phyloP scores from a whole-genome alignment of 2,329 filamentous ascomycete genomes.

The Fusarium poae region DNA sequence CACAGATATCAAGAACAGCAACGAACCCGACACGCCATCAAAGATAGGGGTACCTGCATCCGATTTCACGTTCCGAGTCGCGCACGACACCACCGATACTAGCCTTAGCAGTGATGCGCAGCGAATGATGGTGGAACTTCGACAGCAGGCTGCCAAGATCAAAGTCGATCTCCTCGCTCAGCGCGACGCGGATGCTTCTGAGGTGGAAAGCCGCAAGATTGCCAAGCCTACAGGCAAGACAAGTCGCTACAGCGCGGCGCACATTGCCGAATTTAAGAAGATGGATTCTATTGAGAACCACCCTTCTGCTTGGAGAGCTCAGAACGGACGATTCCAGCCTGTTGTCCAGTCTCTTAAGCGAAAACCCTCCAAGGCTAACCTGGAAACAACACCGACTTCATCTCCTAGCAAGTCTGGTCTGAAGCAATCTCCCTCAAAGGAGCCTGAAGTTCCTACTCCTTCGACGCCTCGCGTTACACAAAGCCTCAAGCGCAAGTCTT shows the following conservation, averaged over 20 bases:
- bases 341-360: conserved; percentile 55
- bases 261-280: conserved; percentile 92
- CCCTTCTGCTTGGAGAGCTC: conserved; percentile 79
- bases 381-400: conserved; percentile 53
- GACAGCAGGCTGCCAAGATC: conserved; percentile 78
- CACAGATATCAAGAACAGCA: conserved; percentile 72
- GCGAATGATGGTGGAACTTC: conserved; percentile 74
- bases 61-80: conserved; percentile 77
- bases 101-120: conserved; percentile 72
- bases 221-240: conserved; percentile 83
- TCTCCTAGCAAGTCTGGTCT: conserved; percentile 55
- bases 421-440: conserved; percentile 69
- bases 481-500: conserved; percentile 51
- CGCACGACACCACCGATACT: conserved; percentile 63
- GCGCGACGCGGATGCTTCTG: conserved; percentile 66
- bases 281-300: conserved; percentile 97
- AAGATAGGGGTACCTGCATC: conserved; percentile 68
- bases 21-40: conserved; percentile 72
- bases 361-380: conserved; percentile 62
- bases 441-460: conserved; percentile 64
- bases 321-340: conserved; percentile 66
- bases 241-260: conserved; percentile 84
- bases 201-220: conserved; percentile 74
- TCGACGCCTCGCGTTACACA: conserved; percentile 55
- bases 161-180: conserved; percentile 76